Percentiles rank a stretch among this genome's conserved stretches.
Conservation (phyloP, 192 early-diverging fungal genomes). For the Coemansia interrupta region DNA sequence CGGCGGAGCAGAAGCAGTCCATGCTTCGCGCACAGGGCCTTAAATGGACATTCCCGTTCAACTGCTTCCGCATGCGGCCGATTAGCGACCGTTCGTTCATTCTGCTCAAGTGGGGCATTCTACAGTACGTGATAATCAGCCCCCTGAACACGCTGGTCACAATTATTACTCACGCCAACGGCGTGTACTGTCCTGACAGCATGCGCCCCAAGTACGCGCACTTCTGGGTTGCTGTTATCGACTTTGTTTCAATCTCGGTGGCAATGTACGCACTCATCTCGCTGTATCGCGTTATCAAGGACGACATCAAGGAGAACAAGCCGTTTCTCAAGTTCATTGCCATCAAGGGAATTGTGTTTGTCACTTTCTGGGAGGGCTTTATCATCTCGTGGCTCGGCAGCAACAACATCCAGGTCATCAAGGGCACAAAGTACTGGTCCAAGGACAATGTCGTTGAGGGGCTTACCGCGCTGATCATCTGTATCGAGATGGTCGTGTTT, state of each 20-base stretch:
- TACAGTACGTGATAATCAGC: slow-evolving; percentile 70
- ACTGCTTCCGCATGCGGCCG: slow-evolving; percentile 61
- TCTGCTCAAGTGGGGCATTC: slow-evolving; percentile 60
- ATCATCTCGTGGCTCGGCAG: slow-evolving; percentile 56
- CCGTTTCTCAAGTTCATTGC: slow-evolving; percentile 51
- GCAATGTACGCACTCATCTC: slow-evolving; percentile 69
- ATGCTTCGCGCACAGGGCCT: slow-evolving; percentile 40
- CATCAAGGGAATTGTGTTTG: slow-evolving; percentile 59
- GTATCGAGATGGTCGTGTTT: slow-evolving; percentile 59
- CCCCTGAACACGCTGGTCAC: slow-evolving; percentile 59
- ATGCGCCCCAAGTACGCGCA: slow-evolving; percentile 62
- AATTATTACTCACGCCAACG: slow-evolving; percentile 59
- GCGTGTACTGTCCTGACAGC: slow-evolving; percentile 61
- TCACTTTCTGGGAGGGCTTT: slow-evolving; percentile 63
- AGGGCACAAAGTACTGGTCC: slow-evolving; percentile 56
- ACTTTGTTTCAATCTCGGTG: slow-evolving; percentile 61
- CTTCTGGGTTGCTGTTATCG: slow-evolving; percentile 60
- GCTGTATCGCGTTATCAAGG: slow-evolving; percentile 61
- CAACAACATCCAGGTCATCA: slow-evolving; percentile 51
- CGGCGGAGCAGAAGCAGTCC: slow-evolving; percentile 44
- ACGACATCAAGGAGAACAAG: slow-evolving; percentile 53
- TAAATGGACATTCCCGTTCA: slow-evolving; percentile 63
- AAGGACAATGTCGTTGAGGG: slow-evolving; percentile 54
- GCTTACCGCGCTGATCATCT: slow-evolving; percentile 54
- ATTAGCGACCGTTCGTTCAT: slow-evolving; percentile 52